Conservation (phyloP, 768 basidiomycete genomes). For the Lyophyllum semitale region DNA sequence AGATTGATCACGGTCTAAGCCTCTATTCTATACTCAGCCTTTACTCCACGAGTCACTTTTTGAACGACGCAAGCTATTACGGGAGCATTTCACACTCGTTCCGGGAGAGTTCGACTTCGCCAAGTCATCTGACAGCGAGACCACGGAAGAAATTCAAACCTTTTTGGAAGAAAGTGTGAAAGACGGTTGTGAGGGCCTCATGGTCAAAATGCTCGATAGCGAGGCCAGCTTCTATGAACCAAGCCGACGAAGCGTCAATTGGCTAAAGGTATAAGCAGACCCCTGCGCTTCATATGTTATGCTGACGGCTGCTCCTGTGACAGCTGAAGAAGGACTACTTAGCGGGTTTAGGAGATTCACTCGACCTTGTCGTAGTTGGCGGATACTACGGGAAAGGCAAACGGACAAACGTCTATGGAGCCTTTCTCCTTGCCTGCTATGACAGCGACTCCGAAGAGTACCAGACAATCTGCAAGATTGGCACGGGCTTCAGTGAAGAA, state of each 20-base stretch:
- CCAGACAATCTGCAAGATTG: conserved; percentile 99
- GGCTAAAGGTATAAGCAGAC: conserved; percentile 82
- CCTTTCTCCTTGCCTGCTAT: conserved; percentile 96
- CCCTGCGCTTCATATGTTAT: conserved; percentile 1
- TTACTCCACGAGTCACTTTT: conserved; percentile 74
- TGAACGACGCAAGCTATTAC: conserved; percentile 77
- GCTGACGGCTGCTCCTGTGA: not conserved
- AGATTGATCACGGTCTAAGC: not conserved
- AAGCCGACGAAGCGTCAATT: conserved; percentile 92
- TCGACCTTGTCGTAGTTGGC: conserved; percentile 97
- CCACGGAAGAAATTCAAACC: conserved; percentile 89
- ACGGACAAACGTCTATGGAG: conserved; percentile 95
- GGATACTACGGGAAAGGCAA: conserved; percentile 98
- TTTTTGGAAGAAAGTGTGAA: conserved; percentile 97
- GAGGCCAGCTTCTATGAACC: conserved; percentile 95
- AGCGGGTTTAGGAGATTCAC: conserved; percentile 93
- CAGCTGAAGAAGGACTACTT: conserved; percentile 99
- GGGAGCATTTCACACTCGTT: conserved; percentile 78
- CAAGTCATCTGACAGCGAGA: conserved; percentile 85
- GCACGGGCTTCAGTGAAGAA: conserved; percentile 97
- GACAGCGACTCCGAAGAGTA: conserved; percentile 92
- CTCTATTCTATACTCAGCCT: conserved; percentile 49
- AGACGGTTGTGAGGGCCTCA: conserved; percentile 97
- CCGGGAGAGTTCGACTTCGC: conserved; percentile 93
- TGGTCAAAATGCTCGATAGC: conserved; percentile 98